A percentile compares a stretch with the other conserved stretches of the same genome.
Evolutionary conservation across 2,329 filamentous ascomycete genomes (phyloP).

Genomic region (Epichloe hybrida): DNA sequence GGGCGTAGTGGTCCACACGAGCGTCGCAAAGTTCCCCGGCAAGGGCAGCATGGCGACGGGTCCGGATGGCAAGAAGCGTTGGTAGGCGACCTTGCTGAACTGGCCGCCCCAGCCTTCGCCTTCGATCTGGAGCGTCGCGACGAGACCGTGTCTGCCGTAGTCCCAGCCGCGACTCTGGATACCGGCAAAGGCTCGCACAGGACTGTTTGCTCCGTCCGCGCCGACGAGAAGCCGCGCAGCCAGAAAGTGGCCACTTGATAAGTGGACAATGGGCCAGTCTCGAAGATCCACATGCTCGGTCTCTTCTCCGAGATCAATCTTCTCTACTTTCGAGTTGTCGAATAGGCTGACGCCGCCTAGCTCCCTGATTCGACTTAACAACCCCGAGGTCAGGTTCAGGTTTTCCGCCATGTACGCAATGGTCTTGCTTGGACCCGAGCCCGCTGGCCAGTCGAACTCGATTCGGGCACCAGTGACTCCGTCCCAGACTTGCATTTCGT

Average conservation of each 20-base stretch:
- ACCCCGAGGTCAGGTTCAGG: constrained; percentile 66
- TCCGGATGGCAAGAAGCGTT: constrained; percentile 85
- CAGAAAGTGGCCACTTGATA: constrained; percentile 54
- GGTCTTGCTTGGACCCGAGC: constrained; percentile 37
- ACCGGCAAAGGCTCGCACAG: constrained; percentile 76
- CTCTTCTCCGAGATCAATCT: constrained; percentile 62
- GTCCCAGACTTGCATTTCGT: constrained; percentile 98
- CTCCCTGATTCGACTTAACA: constrained; percentile 58
- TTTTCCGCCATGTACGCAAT: constrained; percentile 98
- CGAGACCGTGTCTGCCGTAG: constrained; percentile 79
- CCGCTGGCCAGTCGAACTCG: constrained; percentile 63
- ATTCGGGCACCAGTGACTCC: constrained; percentile 78
- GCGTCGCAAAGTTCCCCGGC: constrained; percentile 65
- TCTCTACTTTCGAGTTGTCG: constrained; percentile 63
- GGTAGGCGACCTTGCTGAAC: constrained; percentile 66
- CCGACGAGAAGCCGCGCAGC: constrained; percentile 78
- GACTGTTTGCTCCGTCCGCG: constrained; percentile 89
- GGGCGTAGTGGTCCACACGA: constrained; percentile 92
- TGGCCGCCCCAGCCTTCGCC: constrained; percentile 41
- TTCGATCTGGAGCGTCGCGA: constrained; percentile 71
- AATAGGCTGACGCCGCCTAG: constrained; percentile 58
- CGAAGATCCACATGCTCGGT: constrained; percentile 61
- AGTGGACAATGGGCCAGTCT: constrained; percentile 73
- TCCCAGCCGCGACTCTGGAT: constrained; percentile 87
- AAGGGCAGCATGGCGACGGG: constrained; percentile 85